Evolutionary conservation across 1,139 yeast species (phyloP).

Genomic region (Dujonia santamariae): DNA sequence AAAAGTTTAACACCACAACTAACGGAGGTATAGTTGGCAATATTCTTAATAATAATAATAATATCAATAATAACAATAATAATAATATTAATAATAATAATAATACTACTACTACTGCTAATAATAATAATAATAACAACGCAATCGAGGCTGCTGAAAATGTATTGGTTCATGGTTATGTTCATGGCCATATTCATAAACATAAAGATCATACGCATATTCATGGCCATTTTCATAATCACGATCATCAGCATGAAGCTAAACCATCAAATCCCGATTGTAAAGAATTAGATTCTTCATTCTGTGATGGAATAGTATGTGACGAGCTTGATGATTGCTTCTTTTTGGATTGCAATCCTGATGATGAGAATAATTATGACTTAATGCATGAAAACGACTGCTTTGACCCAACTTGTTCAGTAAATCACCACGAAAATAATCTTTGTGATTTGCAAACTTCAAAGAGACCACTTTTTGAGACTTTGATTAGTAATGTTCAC

Average conservation of each 20-base stretch:
- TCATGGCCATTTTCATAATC: slow-evolving; percentile 66
- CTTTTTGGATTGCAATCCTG: slow-evolving; percentile 25
- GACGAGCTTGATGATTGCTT: slow-evolving; percentile 47
- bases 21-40: too few relatives aligned
- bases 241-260: slow-evolving; percentile 28
- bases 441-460: slow-evolving; percentile 24
- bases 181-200: slow-evolving; percentile 68
- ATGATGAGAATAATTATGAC: slow-evolving; percentile 4
- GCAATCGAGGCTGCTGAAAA: too few relatives aligned
- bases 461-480: slow-evolving; percentile 30
- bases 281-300: slow-evolving; percentile 25
- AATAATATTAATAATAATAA: too few relatives aligned
- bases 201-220: slow-evolving; percentile 63
- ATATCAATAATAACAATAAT: too few relatives aligned
- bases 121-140: background rate
- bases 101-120: too few relatives aligned
- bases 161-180: slow-evolving; percentile 46
- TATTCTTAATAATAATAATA: too few relatives aligned
- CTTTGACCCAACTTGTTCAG: slow-evolving; percentile 4
- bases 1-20: too few relatives aligned
- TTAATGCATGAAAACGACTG: slow-evolving; percentile 1
- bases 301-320: slow-evolving; percentile 43
- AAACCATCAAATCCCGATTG: slow-evolving; percentile 14
- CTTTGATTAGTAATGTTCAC: slow-evolving; percentile 34
- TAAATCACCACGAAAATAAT: slow-evolving; percentile 21